phyloP scores from a whole-genome alignment of 1,139 yeast genomes.

The Scheffersomyces illinoinensis region DNA sequence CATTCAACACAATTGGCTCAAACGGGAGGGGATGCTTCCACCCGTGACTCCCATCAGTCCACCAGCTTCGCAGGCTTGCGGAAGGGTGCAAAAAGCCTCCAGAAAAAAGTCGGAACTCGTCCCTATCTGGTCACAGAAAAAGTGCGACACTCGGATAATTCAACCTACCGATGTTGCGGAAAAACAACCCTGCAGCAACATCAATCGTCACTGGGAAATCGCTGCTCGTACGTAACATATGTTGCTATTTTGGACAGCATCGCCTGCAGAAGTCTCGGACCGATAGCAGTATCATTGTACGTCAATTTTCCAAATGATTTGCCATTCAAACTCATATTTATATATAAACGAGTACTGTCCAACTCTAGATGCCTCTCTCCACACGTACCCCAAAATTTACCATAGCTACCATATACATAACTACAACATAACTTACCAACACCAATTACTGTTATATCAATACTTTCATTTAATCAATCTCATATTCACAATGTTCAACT shows the following conservation, averaged over 20 bases:
- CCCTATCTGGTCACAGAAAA: not conserved
- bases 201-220: not conserved
- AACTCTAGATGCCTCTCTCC: not conserved
- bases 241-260: not conserved
- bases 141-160: not conserved
- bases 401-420: not conserved
- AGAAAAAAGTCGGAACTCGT: not conserved
- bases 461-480: not conserved
- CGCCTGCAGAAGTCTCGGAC: not conserved
- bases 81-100: not conserved
- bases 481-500: not conserved
- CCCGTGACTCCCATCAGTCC: not conserved
- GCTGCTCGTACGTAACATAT: not conserved
- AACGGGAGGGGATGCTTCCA: not conserved
- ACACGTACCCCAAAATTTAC: not conserved
- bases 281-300: not conserved
- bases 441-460: not conserved
- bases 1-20: not conserved
- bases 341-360: not conserved
- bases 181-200: not conserved
- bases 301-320: too few relatives aligned
- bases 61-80: not conserved
- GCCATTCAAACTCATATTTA: not conserved
- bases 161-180: not conserved
- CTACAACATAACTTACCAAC: not conserved